Conservation (phyloP, 176 grass and related monocot species). For the Elaeis guineensis region DNA sequence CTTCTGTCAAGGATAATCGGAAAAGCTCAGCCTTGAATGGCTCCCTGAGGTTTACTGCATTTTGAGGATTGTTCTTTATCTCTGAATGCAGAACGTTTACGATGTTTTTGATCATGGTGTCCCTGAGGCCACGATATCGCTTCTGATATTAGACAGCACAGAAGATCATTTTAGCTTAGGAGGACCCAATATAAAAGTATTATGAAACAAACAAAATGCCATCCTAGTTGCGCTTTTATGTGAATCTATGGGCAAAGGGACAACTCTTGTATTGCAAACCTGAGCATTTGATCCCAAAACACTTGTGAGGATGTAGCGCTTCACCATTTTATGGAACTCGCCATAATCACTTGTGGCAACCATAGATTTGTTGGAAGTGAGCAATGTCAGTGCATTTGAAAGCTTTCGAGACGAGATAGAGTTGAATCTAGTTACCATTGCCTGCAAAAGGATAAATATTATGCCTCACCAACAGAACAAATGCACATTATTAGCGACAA, state of each 20-base stretch:
- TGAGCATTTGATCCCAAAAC: conserved; percentile 60
- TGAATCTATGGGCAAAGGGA: too few relatives aligned
- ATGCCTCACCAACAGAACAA: too few relatives aligned
- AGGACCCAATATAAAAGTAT: too few relatives aligned
- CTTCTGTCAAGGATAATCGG: conserved; percentile 56
- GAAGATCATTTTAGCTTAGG: too few relatives aligned
- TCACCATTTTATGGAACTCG: conserved; percentile 79
- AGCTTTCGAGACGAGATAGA: conserved; percentile 78
- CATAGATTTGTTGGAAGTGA: conserved; percentile 66
- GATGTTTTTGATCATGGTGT: conserved; percentile 52
- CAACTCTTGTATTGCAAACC: conserved; percentile 24
- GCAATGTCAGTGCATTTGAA: conserved; percentile 52
- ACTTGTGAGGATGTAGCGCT: conserved; percentile 58
- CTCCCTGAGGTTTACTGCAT: conserved; percentile 49
- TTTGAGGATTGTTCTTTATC: conserved; percentile 35
- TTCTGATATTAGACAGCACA: conserved; percentile 36
- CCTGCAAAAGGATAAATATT: conserved; percentile 26
- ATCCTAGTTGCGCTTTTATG: too few relatives aligned
- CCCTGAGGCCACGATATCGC: conserved; percentile 42
- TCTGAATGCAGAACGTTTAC: conserved; percentile 26
- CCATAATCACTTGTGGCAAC: conserved; percentile 75
- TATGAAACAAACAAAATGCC: too few relatives aligned
- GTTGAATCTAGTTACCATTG: conserved; percentile 72
- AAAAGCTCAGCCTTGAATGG: conserved; percentile 66
- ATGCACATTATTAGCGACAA: too few relatives aligned